These are phyloP conservation scores for Trichophyton verrucosum DNA, from an alignment of 2,329 filamentous ascomycete species.

Conservation along the genomic window DNA sequence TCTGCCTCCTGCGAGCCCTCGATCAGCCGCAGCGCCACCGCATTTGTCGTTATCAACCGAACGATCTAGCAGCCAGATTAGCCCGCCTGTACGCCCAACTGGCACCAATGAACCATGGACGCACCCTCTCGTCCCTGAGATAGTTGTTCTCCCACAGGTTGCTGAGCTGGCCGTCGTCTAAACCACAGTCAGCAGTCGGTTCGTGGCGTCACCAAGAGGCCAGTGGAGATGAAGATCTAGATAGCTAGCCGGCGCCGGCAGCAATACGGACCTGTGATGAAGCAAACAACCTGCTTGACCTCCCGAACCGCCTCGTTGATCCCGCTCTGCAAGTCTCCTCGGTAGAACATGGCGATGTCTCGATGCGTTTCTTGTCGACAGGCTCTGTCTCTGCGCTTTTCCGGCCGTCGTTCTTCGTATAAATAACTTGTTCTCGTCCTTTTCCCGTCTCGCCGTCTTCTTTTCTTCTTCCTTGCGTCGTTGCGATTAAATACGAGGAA, in stretches of 20 bases:
- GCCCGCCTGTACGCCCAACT: background rate
- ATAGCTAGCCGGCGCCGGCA: background rate
- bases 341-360: conserved; percentile 57
- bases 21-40: conserved; percentile 57
- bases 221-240: background rate
- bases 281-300: conserved; percentile 69
- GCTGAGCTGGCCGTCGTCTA: conserved; percentile 41
- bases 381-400: background rate
- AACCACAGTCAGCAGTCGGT: background rate
- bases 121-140: conserved; percentile 38
- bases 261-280: conserved; percentile 55
- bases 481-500: background rate
- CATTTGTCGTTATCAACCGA: conserved; percentile 45
- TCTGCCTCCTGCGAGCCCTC: conserved; percentile 68
- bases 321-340: conserved; percentile 66
- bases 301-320: conserved; percentile 63
- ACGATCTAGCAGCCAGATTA: conserved; percentile 37
- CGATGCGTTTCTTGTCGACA: no score
- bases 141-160: conserved; percentile 58
- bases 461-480: background rate
- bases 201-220: background rate
- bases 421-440: background rate
- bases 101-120: background rate
- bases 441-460: background rate
- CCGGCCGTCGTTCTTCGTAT: background rate